Evolutionary conservation across 2,329 filamentous ascomycete species (phyloP).

Genomic region (Rhytidhysteron rufulum): DNA sequence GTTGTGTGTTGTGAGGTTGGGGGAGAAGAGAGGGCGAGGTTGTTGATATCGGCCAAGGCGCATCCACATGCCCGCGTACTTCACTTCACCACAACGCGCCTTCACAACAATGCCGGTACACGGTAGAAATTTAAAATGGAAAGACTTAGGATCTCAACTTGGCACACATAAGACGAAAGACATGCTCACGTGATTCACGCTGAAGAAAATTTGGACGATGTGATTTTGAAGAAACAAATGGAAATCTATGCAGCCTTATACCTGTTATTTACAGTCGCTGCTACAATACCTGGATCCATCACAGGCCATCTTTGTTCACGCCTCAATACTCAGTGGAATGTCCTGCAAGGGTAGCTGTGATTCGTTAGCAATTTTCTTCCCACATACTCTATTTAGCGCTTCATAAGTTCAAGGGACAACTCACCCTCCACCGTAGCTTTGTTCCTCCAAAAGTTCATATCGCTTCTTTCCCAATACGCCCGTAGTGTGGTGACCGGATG

Average conservation of each 20-base stretch:
- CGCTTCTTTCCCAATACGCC: conserved; percentile 60
- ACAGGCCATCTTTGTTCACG: not conserved
- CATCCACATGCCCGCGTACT: not conserved
- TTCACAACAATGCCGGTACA: too few relatives aligned
- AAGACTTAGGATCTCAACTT: too few relatives aligned
- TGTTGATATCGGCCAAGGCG: not conserved
- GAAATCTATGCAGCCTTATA: not conserved
- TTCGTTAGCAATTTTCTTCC: conserved; percentile 15
- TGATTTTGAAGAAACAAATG: not conserved
- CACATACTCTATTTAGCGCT: too few relatives aligned
- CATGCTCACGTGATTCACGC: too few relatives aligned
- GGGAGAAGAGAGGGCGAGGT: too few relatives aligned
- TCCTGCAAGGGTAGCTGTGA: conserved; percentile 43
- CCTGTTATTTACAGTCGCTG: conserved; percentile 1
- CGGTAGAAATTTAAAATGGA: too few relatives aligned
- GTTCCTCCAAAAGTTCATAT: conserved; percentile 64
- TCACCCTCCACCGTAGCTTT: conserved; percentile 57
- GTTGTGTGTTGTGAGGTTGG: not conserved
- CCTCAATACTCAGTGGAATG: conserved; percentile 30
- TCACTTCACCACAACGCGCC: too few relatives aligned
- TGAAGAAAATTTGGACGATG: too few relatives aligned
- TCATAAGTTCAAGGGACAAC: conserved; percentile 19
- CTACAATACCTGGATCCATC: not conserved
- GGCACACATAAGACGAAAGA: too few relatives aligned
- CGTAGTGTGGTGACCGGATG: conserved; percentile 61